These are phyloP conservation scores for Sarocladiaceae sp. DNA, from an alignment of 2,329 filamentous ascomycete genomes.

Conservation along the genomic window DNA sequence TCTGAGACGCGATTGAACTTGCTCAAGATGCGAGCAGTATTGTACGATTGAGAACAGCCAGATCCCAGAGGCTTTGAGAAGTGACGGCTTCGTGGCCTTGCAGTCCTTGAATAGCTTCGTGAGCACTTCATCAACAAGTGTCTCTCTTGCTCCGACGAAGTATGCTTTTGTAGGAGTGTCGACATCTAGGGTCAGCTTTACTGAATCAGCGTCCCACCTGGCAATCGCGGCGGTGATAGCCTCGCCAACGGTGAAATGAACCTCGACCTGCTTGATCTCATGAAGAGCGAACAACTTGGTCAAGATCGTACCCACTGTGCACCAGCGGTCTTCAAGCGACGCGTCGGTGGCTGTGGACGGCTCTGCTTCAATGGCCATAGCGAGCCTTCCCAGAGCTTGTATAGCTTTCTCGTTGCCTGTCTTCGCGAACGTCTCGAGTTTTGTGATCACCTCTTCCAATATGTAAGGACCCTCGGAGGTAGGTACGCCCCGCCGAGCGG, in stretches of 20 bases:
- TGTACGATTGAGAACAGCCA: conserved; percentile 92
- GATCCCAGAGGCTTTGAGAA: conserved; percentile 89
- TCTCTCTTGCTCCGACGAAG: conserved; percentile 34
- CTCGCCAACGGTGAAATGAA: conserved; percentile 88
- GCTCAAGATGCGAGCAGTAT: conserved; percentile 74
- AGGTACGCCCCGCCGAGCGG: conserved; percentile 36
- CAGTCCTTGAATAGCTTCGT: conserved; percentile 74
- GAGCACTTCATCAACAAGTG: conserved; percentile 51
- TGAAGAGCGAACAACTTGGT: conserved; percentile 66
- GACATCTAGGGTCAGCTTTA: conserved; percentile 73
- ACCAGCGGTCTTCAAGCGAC: not conserved
- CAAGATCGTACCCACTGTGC: not conserved
- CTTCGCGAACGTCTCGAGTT: conserved; percentile 66
- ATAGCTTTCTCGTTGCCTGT: conserved; percentile 81
- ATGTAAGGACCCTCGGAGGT: conserved; percentile 22
- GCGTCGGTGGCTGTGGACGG: not conserved
- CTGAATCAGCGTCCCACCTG: conserved; percentile 78
- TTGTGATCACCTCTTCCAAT: conserved; percentile 49
- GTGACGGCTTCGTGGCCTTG: conserved; percentile 78
- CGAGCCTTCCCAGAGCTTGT: conserved; percentile 71
- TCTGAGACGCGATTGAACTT: conserved; percentile 70
- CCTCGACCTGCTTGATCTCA: conserved; percentile 79
- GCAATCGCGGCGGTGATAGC: conserved; percentile 73
- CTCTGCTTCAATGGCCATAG: conserved; percentile 41
- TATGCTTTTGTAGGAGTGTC: conserved; percentile 36